A percentile compares a stretch with the other conserved stretches of the same genome.
Conservation (phyloP, 176 grass and related monocot genomes). For the Musa beccarii region DNA sequence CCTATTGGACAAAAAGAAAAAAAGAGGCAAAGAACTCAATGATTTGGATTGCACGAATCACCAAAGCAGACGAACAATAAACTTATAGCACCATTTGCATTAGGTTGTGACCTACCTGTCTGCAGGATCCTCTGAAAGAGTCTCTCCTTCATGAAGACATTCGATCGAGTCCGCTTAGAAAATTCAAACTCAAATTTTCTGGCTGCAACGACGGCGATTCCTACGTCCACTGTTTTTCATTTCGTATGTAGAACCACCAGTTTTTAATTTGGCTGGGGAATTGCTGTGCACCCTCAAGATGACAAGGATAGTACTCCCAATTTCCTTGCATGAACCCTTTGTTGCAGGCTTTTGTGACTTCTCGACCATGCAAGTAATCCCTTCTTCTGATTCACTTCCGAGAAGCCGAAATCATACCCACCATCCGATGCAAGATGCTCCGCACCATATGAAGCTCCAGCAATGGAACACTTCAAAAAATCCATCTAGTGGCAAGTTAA, state of each 20-base stretch:
- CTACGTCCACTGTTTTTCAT: too few species aligned
- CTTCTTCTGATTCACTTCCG: conserved; percentile 50
- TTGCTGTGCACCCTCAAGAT: too few species aligned
- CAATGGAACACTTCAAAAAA: conserved; percentile 88
- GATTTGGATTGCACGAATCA: not conserved
- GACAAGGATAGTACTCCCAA: conserved; percentile 27
- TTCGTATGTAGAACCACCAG: too few species aligned
- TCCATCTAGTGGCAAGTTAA: conserved; percentile 96
- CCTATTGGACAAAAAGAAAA: conserved; percentile 37
- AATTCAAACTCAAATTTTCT: too few species aligned
- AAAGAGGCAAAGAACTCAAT: not conserved
- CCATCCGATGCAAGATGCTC: conserved; percentile 66
- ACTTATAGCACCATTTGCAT: conserved; percentile 4
- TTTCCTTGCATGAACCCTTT: conserved; percentile 82
- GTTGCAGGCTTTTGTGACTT: conserved; percentile 28
- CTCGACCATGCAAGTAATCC: conserved; percentile 23
- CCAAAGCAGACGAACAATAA: not conserved
- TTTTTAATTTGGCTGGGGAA: too few species aligned
- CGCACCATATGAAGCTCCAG: conserved; percentile 66
- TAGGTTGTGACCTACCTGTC: not conserved
- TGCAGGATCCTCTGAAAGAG: too few species aligned
- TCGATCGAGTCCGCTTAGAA: too few species aligned
- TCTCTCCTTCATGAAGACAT: too few species aligned
- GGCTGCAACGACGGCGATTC: too few species aligned
- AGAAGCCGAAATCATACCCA: conserved; percentile 19